Base-by-base conservation (phyloP, 2,329 filamentous ascomycete species). In the Botrytis galanthina region DNA sequence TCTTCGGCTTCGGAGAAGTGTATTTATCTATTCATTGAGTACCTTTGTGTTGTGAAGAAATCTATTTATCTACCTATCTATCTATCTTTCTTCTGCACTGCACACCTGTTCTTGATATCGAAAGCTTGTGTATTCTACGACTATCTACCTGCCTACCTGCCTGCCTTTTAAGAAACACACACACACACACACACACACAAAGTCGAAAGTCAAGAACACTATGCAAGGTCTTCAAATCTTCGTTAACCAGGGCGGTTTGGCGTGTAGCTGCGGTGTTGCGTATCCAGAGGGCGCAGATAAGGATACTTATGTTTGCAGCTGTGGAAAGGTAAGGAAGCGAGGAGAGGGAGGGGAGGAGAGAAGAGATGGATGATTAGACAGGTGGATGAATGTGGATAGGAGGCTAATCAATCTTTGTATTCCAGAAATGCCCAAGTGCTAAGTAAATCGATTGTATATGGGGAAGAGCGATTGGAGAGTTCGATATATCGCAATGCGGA, bases 291-390 rank as follows among this genome's bases (percentile, higher is more conserved):
- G 66, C 48, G 66, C 66, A 12, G 29, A 69, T 69, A 69, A 69
- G 66, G 37, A 69, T 69, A 69, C 48, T 57, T 69, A 69, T 57
- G 66, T 69, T 42, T 69, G 66, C 16, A 69, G 54, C 4, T 44
- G 22, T 32, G 48, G 37, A 26, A 44, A 37, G 63, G 29, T 67
- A 42, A 29, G 63, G 18, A 22, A 29, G n/a, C 26, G 37, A 12
- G 62, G 39, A 20, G n/a, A 18, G 51, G 37, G 37, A 18, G 32
- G 7, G 9, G 35, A n/a, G 16, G 20, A 3, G 35, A 32, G 54
- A 26, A 18, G 9, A 14, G 37, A 48, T 66, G 42, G 3, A 22
- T 67, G 39, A n/a, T 35, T 35, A 9, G 9, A 22, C 37, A 1
- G 32, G 4, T 61, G 12, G 51, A 16, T 29, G 26, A 12, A 54